A percentile compares a stretch with the other conserved stretches of the same genome.
Conservation (phyloP, 495 filamentous ascomycete species). For the Usnea hakonensis region DNA sequence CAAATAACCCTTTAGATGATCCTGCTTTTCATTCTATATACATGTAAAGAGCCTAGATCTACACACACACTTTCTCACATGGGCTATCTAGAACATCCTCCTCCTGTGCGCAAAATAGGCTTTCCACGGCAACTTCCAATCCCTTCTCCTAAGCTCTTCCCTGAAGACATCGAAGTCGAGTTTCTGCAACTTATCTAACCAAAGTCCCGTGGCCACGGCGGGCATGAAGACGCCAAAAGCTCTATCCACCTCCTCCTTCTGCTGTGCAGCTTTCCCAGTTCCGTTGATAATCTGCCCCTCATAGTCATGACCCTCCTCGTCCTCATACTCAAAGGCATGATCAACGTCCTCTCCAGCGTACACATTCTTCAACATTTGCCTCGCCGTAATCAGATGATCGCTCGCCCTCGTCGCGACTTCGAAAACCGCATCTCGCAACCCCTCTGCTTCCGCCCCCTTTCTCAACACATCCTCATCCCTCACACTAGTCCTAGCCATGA, state of each 20-base stretch:
- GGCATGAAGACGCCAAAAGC: constrained; percentile 75
- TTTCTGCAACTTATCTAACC: constrained; percentile 67
- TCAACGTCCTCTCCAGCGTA: constrained; percentile 62
- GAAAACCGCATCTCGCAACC: constrained; percentile 83
- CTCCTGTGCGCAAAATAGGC: constrained; percentile 63
- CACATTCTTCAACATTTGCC: constrained; percentile 81
- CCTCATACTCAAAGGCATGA: constrained; percentile 79
- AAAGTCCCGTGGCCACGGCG: constrained; percentile 66
- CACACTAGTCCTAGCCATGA: constrained; percentile 74
- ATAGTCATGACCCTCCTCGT: constrained; percentile 69
- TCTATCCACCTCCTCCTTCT: constrained; percentile 49
- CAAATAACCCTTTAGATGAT: background rate
- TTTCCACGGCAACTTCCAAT: constrained; percentile 86
- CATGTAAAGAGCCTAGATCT: background rate
- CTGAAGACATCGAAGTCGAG: constrained; percentile 77
- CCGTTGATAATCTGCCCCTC: constrained; percentile 18
- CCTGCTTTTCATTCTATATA: background rate
- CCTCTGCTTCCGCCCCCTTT: constrained; percentile 64
- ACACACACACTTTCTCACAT: too few species aligned
- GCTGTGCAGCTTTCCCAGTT: constrained; percentile 30
- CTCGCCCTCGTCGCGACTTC: constrained; percentile 84
- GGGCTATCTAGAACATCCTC: constrained; percentile 45
- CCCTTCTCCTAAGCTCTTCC: constrained; percentile 54
- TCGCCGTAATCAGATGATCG: constrained; percentile 88
- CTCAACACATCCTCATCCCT: constrained; percentile 85